phyloP scores from a whole-genome alignment of 441 rosid genomes.

The Bocquillonia castaneifolia region DNA sequence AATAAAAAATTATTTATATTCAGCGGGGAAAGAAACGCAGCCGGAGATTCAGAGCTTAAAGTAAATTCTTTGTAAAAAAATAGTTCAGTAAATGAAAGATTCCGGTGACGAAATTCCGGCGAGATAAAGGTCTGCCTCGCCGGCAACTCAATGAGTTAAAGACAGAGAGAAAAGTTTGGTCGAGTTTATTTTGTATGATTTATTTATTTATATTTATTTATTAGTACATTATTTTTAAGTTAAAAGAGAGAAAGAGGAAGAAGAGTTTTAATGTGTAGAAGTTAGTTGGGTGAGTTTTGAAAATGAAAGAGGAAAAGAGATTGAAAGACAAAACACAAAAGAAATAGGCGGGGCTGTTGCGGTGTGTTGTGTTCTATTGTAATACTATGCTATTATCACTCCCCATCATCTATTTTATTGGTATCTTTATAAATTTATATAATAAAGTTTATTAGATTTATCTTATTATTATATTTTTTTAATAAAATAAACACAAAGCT shows the following conservation, averaged over 20 bases:
- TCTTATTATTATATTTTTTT: too few species aligned
- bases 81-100: neutral
- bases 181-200: neutral
- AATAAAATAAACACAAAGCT: too few species aligned
- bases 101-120: constrained; percentile 36
- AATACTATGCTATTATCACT: too few species aligned
- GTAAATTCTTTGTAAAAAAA: too few species aligned
- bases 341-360: constrained; percentile 32
- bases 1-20: constrained; percentile 15
- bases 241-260: neutral
- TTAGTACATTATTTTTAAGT: too few species aligned
- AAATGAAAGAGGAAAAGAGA: constrained; percentile 6
- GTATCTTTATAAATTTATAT: too few species aligned
- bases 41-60: neutral
- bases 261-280: constrained; percentile 6
- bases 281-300: constrained; percentile 34
- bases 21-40: neutral
- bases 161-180: constrained; percentile 11
- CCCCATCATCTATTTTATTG: too few species aligned
- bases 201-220: too few species aligned
- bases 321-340: constrained; percentile 40
- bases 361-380: neutral
- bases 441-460: too few species aligned
- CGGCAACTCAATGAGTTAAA: constrained; percentile 30
- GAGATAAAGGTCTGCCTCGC: constrained; percentile 36